Evolutionary conservation across 176 grass and related monocot genomes (phyloP), one percentile per base, ranked within the genome.

Genomic region (Zea luxurians): DNA sequence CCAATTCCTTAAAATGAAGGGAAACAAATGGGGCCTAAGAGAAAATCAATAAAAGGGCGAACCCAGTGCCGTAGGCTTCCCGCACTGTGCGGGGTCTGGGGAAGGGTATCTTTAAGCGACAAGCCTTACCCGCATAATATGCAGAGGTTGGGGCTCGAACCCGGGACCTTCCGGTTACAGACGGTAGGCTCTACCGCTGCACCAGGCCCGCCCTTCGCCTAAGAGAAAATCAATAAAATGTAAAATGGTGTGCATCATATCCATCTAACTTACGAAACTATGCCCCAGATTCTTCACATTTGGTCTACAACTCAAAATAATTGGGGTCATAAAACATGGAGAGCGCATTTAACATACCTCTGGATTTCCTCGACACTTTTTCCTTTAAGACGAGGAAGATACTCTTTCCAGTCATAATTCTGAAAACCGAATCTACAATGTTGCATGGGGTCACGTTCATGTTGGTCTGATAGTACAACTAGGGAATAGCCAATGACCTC

Each of bases 321-420:
- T 64, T 62, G 53, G 4, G 6, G 78, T 66, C 44, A 67, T 36
- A 84, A 58, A 74, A 70, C 21, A 82, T 36, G 41, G 20, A 64
- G 57, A 67, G 65, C 58, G 62, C 10, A 35, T 54, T 37, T 65
- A 37, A 62, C 86, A 74, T 93, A 99, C 96, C 87, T 91, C 83
- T 99, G 88, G 81, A 99, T 80, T 84, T 99, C 96, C 43, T 84
- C 84, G 5, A 43, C 62, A 83, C 77, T 91, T 93, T 99, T 99
- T 66, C 86, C 96, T 84, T 96, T 99, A 65, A 99, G 70, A 59
- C 92, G 83, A 82, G 96, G 92, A 87, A 95, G 79, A 88, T 87
- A 99, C 74, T 99, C 96, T 80, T 85, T 90, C 92, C 92, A 99
- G 54, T 88, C 73, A 88, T 91, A 99, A 83, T 99, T 91, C 61